Conservation (phyloP, 768 basidiomycete genomes). For the Lactifluus subvellereus region DNA sequence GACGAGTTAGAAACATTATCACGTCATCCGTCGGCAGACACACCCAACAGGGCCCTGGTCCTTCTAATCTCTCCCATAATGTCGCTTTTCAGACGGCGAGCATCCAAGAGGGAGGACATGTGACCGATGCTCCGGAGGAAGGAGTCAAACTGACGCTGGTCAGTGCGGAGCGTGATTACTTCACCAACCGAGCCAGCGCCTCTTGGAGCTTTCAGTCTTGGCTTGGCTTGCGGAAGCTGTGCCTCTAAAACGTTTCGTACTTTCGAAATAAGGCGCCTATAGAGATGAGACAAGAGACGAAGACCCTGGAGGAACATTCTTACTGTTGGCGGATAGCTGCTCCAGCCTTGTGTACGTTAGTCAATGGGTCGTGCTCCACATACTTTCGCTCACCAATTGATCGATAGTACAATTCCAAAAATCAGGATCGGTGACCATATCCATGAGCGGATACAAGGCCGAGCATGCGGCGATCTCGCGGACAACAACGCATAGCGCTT, state of each 20-base stretch:
- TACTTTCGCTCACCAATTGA: slow-evolving; percentile 64
- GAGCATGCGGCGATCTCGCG: slow-evolving; percentile 81
- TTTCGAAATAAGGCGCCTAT: slow-evolving; percentile 78
- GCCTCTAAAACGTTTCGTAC: slow-evolving; percentile 80
- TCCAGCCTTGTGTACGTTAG: slow-evolving; percentile 42
- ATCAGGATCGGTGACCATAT: slow-evolving; percentile 92
- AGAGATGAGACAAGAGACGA: slow-evolving; percentile 12
- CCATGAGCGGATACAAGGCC: slow-evolving; percentile 81
- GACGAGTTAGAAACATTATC: not conserved
- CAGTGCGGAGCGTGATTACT: slow-evolving; percentile 76
- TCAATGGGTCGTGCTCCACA: not conserved
- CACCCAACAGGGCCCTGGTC: slow-evolving; percentile 70
- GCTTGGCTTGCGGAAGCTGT: slow-evolving; percentile 56
- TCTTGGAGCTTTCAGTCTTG: slow-evolving; percentile 37
- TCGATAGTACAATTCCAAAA: slow-evolving; percentile 95
- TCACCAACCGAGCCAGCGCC: slow-evolving; percentile 44
- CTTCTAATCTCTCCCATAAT: slow-evolving; percentile 85
- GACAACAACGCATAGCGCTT: slow-evolving; percentile 62
- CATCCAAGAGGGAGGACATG: slow-evolving; percentile 80
- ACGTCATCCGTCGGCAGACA: slow-evolving; percentile 14
- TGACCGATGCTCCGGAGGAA: slow-evolving; percentile 83
- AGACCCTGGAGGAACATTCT: slow-evolving; percentile 38
- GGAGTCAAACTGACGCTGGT: slow-evolving; percentile 79
- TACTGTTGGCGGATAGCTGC: slow-evolving; percentile 66
- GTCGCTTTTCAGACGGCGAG: slow-evolving; percentile 86